Evolutionary conservation across 345 rosid species (phyloP).

Genomic region (Reutealis trisperma): DNA sequence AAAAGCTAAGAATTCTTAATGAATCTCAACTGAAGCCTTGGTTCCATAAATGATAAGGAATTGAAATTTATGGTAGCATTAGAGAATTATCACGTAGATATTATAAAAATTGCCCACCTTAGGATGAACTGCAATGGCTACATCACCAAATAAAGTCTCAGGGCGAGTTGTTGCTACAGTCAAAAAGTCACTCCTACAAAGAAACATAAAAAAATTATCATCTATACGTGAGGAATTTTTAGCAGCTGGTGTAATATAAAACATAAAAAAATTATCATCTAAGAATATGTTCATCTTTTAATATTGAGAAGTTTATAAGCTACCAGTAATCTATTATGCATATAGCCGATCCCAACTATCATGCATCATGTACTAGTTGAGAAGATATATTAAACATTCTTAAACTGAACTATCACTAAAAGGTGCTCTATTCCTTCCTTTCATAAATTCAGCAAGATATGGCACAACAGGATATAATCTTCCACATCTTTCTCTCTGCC

Average conservation of each 20-base stretch:
- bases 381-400: not conserved
- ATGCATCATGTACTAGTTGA: not conserved
- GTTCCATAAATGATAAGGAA: not conserved
- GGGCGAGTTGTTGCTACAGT: constrained; percentile 96
- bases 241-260: not conserved
- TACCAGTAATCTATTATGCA: not conserved
- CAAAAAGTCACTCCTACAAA: constrained; percentile 75
- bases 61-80: not conserved
- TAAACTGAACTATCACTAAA: too few relatives aligned
- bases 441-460: not conserved
- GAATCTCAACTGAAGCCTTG: not conserved
- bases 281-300: not conserved
- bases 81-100: not conserved
- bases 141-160: constrained; percentile 96
- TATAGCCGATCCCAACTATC: not conserved
- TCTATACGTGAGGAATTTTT: constrained; percentile 9
- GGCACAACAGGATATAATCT: not conserved
- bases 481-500: not conserved
- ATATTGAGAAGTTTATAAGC: not conserved
- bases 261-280: not conserved
- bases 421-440: not conserved
- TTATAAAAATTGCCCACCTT: constrained; percentile 45
- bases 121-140: constrained; percentile 93
- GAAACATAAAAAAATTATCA: constrained; percentile 27
- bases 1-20: not conserved